phyloP scores from a whole-genome alignment of 2,329 filamentous ascomycete species.

The Seiridium cupressi region DNA sequence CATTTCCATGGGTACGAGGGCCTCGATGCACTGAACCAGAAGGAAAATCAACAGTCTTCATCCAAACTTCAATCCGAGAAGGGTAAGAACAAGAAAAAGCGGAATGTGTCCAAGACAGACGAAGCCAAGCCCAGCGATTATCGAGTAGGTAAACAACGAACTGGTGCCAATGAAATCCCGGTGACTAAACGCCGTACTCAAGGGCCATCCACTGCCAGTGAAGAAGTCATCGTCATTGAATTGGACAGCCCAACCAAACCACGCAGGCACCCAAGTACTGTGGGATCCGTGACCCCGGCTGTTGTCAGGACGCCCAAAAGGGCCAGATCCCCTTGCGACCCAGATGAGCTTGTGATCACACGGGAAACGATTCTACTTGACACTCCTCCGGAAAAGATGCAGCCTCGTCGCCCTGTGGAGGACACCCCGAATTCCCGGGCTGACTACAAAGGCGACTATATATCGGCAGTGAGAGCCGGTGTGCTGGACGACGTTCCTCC shows the following conservation, averaged over 20 bases:
- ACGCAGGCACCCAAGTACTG: neutral
- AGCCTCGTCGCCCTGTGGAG: neutral
- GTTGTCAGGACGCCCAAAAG: too few relatives aligned
- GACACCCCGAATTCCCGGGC: neutral
- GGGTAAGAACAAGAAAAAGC: neutral
- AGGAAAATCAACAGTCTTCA: neutral
- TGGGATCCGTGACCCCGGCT: neutral
- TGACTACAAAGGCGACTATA: neutral
- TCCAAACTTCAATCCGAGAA: neutral
- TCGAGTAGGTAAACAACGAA: neutral
- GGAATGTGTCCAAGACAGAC: neutral
- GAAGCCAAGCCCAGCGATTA: neutral
- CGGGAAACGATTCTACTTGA: constrained; percentile 6
- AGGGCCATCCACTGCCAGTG: neutral
- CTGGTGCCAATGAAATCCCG: constrained; percentile 9
- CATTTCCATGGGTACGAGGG: neutral
- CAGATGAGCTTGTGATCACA: constrained; percentile 6
- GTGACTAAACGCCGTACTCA: neutral
- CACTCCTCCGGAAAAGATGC: constrained; percentile 4
- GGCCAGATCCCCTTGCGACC: neutral
- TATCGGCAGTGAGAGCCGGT: neutral
- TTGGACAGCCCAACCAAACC: neutral
- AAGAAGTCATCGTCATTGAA: neutral
- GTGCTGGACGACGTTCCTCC: neutral
- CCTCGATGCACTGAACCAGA: neutral